These are phyloP conservation scores for Solanum rostratum DNA, from an alignment of 257 asterid genomes.

Conservation along the genomic window DNA sequence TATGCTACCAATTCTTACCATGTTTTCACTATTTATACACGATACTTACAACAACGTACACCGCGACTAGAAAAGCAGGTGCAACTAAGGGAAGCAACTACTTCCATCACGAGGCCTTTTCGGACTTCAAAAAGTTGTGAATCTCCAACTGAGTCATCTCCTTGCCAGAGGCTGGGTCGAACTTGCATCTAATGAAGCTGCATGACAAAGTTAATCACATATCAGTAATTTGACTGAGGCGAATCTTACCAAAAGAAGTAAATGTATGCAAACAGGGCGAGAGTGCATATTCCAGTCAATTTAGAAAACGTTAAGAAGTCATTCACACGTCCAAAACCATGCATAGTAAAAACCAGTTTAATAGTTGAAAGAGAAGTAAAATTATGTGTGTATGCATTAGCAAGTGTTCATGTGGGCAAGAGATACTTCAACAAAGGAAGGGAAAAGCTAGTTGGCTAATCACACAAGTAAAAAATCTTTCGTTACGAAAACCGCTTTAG, in stretches of 20 bases:
- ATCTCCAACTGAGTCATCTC: conserved; percentile 75
- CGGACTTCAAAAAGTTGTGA: conserved; percentile 50
- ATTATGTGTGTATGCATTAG: neutral
- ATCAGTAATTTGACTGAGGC: neutral
- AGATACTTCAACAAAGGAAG: neutral
- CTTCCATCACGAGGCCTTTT: neutral
- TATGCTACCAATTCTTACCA: neutral
- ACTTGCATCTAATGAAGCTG: conserved; percentile 81
- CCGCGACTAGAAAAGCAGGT: neutral
- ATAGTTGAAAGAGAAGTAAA: neutral
- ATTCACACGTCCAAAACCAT: neutral
- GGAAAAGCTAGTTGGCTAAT: neutral
- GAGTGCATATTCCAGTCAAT: neutral
- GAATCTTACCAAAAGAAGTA: neutral
- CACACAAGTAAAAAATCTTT: neutral
- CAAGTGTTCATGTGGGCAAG: neutral
- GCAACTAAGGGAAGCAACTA: neutral
- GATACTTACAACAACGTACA: neutral
- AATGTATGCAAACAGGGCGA: neutral
- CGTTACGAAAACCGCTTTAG: neutral
- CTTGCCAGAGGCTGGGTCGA: conserved; percentile 73
- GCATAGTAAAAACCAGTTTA: neutral
- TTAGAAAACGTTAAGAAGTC: neutral
- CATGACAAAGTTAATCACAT: neutral
- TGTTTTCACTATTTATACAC: neutral